phyloP scores from a whole-genome alignment of 2,329 filamentous ascomycete genomes.

The Scedosporium boydii region DNA sequence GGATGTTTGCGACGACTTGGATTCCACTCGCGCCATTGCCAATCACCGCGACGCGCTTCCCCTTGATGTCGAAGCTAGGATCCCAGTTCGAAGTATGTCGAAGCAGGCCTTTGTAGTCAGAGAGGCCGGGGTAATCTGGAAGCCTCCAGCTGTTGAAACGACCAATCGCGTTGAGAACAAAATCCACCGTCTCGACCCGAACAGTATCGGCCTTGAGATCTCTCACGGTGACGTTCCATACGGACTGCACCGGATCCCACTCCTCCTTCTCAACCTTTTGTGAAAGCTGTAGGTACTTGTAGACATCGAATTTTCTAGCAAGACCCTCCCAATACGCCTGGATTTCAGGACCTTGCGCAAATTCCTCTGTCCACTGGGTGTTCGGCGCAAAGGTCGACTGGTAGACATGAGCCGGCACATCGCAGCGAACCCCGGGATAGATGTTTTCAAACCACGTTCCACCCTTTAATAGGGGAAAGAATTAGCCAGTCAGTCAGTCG shows the following conservation, averaged over 20 bases:
- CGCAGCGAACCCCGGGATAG: conserved; percentile 58
- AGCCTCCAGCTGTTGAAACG: conserved; percentile 57
- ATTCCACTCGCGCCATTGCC: conserved; percentile 55
- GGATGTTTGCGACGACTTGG: conserved; percentile 44
- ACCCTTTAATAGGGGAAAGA: conserved; percentile 20
- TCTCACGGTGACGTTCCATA: conserved; percentile 44
- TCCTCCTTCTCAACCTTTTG: conserved; percentile 44
- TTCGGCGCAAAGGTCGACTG: conserved; percentile 61
- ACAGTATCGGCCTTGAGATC: conserved; percentile 27
- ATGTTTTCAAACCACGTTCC: conserved; percentile 46
- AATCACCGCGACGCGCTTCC: conserved; percentile 47
- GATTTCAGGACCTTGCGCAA: conserved; percentile 59
- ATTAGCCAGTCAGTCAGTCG: neutral
- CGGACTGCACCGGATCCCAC: conserved; percentile 42
- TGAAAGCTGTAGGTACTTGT: conserved; percentile 44
- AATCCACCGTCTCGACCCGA: conserved; percentile 42
- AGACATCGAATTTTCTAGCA: conserved; percentile 55
- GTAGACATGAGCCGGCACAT: conserved; percentile 62
- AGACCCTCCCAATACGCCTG: conserved; percentile 54
- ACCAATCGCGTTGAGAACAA: conserved; percentile 54
- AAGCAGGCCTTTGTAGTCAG: conserved; percentile 43
- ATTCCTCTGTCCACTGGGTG: conserved; percentile 58
- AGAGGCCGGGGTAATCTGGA: conserved; percentile 49
- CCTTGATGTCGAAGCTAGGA: conserved; percentile 33
- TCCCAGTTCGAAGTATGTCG: conserved; percentile 56